Percentiles rank a stretch among this genome's conserved stretches.
phyloP scores from a whole-genome alignment of 2,329 filamentous ascomycete genomes.

The Aphanocladium album region DNA sequence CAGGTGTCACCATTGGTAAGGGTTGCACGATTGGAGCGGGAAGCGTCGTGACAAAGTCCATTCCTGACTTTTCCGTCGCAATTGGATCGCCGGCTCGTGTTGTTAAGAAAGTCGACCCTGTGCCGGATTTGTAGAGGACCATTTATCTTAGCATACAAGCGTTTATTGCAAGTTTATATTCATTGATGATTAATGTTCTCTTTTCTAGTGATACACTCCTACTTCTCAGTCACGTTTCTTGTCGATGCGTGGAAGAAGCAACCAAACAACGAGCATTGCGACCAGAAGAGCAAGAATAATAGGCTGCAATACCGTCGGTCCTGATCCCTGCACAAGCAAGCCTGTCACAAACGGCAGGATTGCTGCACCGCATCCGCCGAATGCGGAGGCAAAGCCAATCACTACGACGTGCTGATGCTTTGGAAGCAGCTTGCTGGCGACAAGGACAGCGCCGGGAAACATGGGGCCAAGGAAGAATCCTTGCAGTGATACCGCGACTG shows the following conservation, averaged over 20 bases:
- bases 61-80: conserved; percentile 44
- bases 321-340: conserved; percentile 54
- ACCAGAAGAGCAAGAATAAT: conserved; percentile 48
- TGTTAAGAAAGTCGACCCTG: conserved; percentile 39
- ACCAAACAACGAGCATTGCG: conserved; percentile 41
- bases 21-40: conserved; percentile 48
- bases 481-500: conserved; percentile 64
- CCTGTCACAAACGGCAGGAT: conserved; percentile 62
- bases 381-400: conserved; percentile 72
- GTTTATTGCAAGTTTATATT: no score
- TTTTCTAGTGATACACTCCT: no score
- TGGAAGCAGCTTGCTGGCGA: conserved; percentile 64
- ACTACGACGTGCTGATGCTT: conserved; percentile 68
- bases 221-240: conserved; percentile 36
- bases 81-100: conserved; percentile 45
- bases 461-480: conserved; percentile 78
- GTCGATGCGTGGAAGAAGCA: conserved; percentile 36
- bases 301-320: conserved; percentile 53
- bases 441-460: conserved; percentile 68
- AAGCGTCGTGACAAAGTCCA: conserved; percentile 44
- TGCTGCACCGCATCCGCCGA: conserved; percentile 68
- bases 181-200: no score
- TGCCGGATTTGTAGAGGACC: conserved; percentile 25
- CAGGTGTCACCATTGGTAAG: conserved; percentile 48
- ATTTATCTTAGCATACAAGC: no score